Evolutionary conservation across 164 flowering plant genomes (phyloP), one percentile per base, ranked within the genome.

Genomic region (Kalanchoe fedtschenkoi): DNA sequence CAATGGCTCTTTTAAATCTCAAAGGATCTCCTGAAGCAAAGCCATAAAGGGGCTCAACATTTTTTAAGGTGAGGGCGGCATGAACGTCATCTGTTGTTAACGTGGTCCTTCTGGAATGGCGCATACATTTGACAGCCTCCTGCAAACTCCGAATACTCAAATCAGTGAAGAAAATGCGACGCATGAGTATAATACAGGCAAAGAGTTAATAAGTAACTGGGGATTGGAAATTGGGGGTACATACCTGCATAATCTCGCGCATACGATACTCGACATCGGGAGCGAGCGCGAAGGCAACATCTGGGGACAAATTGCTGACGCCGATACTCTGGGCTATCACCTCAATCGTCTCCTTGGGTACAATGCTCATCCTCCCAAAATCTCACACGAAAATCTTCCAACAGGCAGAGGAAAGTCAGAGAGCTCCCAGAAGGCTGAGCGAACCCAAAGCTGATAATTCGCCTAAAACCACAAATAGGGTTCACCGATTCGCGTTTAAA

Each of bases 121-220:
- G 85, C 95, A 90, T 90, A 67, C 96, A 93, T 76, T 93, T 93
- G 69, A 93, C 85, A 17, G 96, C 95, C 75, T 93, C 99, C 96
- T 93, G 78, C 30, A 71, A 22, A 47, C 55, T 47, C 55, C 55
- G 26, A 47, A 16, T 7, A 47, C 11, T 4, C 8, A 47, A 51
- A 24, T 44, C 26, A 44, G 26, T n/a, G n/a, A n/a, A n/a, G n/a
- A n/a, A n/a, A n/a, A n/a, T n/a, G n/a, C n/a, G n/a, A n/a, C n/a
- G n/a, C n/a, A n/a, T n/a, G n/a, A n/a, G n/a, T n/a, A n/a, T n/a
- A n/a, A n/a, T n/a, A n/a, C n/a, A 15, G 14, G 14, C 46, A 1
- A 13, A 13, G n/a, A 13, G 46, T 42, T 42, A 42, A 15, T 42
- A 13, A 19, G 46, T 42, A 42, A 42, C 5, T 13, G 14, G 17